phyloP scores from a whole-genome alignment of 2,329 filamentous ascomycete species.

The Phaeosphaeria sp. region DNA sequence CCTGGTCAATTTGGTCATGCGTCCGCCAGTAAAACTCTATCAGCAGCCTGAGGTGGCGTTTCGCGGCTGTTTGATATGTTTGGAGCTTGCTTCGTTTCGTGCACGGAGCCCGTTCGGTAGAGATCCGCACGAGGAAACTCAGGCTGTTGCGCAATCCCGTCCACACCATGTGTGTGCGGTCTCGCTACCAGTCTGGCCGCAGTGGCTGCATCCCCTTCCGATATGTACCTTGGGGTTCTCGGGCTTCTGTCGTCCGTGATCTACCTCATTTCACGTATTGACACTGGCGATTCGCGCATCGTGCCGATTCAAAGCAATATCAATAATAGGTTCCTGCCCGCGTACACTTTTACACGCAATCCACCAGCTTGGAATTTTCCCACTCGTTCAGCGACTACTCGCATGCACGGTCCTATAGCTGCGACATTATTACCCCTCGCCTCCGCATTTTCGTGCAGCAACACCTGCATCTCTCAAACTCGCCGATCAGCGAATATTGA shows the following conservation, averaged over 20 bases:
- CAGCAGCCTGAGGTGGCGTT: constrained; percentile 22
- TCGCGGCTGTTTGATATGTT: constrained; percentile 24
- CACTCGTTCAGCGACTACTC: not conserved
- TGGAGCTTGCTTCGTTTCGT: constrained; percentile 20
- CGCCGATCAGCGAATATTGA: constrained; percentile 13
- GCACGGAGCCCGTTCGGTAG: constrained; percentile 24
- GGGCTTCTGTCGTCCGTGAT: not conserved
- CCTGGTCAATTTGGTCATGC: not conserved
- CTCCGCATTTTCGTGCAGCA: constrained; percentile 10
- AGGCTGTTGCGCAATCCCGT: not conserved
- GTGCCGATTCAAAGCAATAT: too few relatives aligned
- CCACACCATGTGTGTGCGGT: not conserved
- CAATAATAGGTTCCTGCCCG: not conserved
- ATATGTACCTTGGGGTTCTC: not conserved
- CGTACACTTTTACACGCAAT: too few relatives aligned
- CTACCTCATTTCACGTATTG: not conserved
- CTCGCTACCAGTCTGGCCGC: not conserved
- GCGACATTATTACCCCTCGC: constrained; percentile 27
- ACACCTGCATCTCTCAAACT: constrained; percentile 1
- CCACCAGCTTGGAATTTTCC: not conserved
- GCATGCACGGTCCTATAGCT: constrained; percentile 21
- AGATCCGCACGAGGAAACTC: constrained; percentile 21
- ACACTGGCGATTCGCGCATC: not conserved
- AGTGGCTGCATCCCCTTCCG: not conserved
- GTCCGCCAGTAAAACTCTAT: constrained; percentile 2